Evolutionary conservation across 2,329 filamentous ascomycete genomes (phyloP).

Genomic region (Cryphonectria parasitica): DNA sequence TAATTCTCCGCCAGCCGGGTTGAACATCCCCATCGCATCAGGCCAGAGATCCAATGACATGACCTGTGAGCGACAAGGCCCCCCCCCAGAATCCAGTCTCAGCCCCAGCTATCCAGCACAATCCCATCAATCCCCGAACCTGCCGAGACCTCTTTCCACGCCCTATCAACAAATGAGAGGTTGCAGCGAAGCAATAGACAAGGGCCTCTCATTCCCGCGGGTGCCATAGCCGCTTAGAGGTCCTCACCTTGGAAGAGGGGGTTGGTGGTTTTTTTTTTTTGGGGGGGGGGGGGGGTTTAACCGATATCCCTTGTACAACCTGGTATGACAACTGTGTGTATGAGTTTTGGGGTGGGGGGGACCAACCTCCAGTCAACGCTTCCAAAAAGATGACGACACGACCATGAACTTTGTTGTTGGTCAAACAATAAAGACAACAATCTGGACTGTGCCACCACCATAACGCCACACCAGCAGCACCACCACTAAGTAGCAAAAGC

Average conservation of each 20-base stretch:
- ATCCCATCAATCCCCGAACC: conserved; percentile 2
- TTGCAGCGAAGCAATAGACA: background rate
- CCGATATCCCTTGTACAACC: background rate
- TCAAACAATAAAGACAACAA: too few species aligned
- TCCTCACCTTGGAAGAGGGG: background rate
- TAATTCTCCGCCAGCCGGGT: background rate
- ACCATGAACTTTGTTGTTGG: background rate
- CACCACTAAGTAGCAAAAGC: background rate
- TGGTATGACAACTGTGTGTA: background rate
- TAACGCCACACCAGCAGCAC: background rate
- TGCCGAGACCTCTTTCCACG: background rate
- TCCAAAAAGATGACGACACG: background rate
- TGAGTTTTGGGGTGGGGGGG: too few species aligned
- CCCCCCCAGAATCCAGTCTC: background rate
- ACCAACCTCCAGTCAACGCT: background rate
- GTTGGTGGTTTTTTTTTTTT: background rate
- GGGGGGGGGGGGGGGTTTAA: too few species aligned
- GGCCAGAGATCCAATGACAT: background rate
- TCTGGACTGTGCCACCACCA: background rate
- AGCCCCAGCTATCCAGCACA: conserved; percentile 4
- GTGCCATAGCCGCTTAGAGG: background rate
- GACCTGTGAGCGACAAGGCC: conserved; percentile 4
- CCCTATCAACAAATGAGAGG: conserved; percentile 4
- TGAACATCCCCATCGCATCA: background rate
- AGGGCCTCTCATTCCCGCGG: background rate